Evolutionary conservation across 1,284 basidiomycete species (phyloP).

Genomic region (Kwoniella shivajii): DNA sequence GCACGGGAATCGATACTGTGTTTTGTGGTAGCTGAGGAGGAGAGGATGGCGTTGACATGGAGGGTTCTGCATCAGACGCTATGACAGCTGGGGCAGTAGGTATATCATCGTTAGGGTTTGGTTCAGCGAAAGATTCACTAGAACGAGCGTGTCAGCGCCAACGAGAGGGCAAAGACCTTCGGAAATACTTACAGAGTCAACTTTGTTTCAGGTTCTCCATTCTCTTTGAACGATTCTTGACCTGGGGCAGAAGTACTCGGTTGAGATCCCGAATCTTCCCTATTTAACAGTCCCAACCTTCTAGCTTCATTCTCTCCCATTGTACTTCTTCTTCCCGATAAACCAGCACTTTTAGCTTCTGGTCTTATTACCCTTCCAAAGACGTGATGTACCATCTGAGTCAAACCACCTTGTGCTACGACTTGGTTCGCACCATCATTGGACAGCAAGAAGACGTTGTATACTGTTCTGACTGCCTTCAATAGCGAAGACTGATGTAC

Average conservation of each 20-base stretch:
- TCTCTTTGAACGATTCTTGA: neutral
- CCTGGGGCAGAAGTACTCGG: slow-evolving; percentile 16
- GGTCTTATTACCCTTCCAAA: slow-evolving; percentile 66
- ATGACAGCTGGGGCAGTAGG: slow-evolving; percentile 40
- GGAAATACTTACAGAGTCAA: slow-evolving; percentile 44
- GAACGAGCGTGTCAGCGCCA: neutral
- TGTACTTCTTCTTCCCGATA: slow-evolving; percentile 23
- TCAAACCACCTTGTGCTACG: slow-evolving; percentile 92
- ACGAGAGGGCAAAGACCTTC: too few species aligned
- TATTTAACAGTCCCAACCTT: slow-evolving; percentile 6
- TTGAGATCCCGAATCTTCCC: slow-evolving; percentile 8
- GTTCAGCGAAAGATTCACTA: slow-evolving; percentile 46
- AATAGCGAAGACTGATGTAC: slow-evolving; percentile 92
- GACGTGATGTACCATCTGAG: slow-evolving; percentile 95
- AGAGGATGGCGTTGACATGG: slow-evolving; percentile 8
- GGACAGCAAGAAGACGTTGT: slow-evolving; percentile 92
- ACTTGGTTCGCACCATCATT: slow-evolving; percentile 89
- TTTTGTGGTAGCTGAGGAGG: slow-evolving; percentile 29
- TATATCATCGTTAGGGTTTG: slow-evolving; percentile 54
- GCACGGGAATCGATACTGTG: slow-evolving; percentile 44
- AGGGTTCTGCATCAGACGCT: slow-evolving; percentile 3
- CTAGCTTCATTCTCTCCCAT: slow-evolving; percentile 44
- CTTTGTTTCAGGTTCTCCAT: slow-evolving; percentile 17
- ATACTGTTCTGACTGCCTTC: slow-evolving; percentile 93
- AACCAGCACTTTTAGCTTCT: slow-evolving; percentile 14